Evolutionary conservation across 352 stramenopile species (phyloP).

Genomic region (Peronospora belbahrii): DNA sequence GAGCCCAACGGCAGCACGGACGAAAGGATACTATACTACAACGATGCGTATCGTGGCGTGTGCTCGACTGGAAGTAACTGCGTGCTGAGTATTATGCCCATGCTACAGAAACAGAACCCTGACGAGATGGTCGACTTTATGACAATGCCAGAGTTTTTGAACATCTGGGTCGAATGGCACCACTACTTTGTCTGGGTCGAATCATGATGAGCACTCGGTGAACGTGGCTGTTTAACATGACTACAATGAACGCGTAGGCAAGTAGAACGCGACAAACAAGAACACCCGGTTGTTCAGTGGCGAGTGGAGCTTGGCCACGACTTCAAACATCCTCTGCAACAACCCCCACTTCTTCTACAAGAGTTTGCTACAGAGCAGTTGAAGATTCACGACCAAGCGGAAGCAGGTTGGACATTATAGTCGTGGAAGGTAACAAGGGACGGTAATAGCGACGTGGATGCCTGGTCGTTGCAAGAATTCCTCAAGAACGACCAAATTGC

Average conservation of each 20-base stretch:
- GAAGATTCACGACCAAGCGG: slow-evolving; percentile 37
- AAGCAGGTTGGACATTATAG: slow-evolving; percentile 61
- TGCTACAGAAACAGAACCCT: slow-evolving; percentile 53
- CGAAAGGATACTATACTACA: slow-evolving; percentile 51
- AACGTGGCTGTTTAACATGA: slow-evolving; percentile 24
- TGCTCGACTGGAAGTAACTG: slow-evolving; percentile 52
- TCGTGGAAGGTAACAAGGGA: slow-evolving; percentile 45
- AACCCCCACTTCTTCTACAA: slow-evolving; percentile 35
- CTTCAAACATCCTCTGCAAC: slow-evolving; percentile 38
- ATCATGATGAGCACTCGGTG: slow-evolving; percentile 47
- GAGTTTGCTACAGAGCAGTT: slow-evolving; percentile 43
- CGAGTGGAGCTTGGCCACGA: slow-evolving; percentile 47
- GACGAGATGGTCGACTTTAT: slow-evolving; percentile 54
- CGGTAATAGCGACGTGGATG: slow-evolving; percentile 28
- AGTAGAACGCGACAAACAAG: slow-evolving; percentile 25
- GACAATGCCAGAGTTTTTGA: slow-evolving; percentile 37
- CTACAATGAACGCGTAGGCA: slow-evolving; percentile 23
- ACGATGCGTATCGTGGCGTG: slow-evolving; percentile 56
- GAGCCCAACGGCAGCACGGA: slow-evolving; percentile 46
- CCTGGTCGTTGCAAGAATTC: slow-evolving; percentile 54
- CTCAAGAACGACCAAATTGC: slow-evolving; percentile 28
- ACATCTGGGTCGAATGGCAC: slow-evolving; percentile 82
- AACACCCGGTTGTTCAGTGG: slow-evolving; percentile 48
- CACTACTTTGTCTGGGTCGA: slow-evolving; percentile 76
- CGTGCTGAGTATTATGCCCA: slow-evolving; percentile 50